Evolutionary conservation across 1,139 yeast species (phyloP).

Genomic region (Suhomyces maxii): DNA sequence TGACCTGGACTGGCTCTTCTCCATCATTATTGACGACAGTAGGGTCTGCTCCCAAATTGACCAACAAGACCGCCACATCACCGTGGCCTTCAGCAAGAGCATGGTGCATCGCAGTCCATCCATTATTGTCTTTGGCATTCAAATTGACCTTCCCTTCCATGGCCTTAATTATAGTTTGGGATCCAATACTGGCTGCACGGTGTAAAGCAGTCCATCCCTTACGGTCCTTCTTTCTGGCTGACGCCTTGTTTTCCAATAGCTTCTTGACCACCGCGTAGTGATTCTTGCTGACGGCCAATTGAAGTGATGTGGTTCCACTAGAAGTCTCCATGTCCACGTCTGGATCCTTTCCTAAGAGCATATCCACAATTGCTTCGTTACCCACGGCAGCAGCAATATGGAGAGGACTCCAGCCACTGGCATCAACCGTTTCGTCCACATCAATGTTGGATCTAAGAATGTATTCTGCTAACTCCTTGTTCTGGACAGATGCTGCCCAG

Average conservation of each 20-base stretch:
- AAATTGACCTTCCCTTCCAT: constrained; percentile 61
- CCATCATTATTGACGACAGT: constrained; percentile 51
- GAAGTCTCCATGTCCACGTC: constrained; percentile 52
- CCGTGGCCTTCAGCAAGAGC: constrained; percentile 92
- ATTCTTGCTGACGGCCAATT: constrained; percentile 72
- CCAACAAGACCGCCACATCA: constrained; percentile 66
- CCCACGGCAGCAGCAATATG: constrained; percentile 84
- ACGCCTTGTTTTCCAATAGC: constrained; percentile 57
- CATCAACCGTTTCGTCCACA: constrained; percentile 67
- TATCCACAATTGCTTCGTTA: constrained; percentile 50
- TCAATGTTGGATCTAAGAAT: constrained; percentile 52
- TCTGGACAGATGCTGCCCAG: constrained; percentile 81
- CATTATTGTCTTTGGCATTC: constrained; percentile 65
- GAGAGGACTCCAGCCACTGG: constrained; percentile 84
- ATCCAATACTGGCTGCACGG: constrained; percentile 83
- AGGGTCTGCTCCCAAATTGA: constrained; percentile 68
- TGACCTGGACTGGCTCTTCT: constrained; percentile 58
- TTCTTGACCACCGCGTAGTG: constrained; percentile 53
- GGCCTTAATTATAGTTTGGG: constrained; percentile 50
- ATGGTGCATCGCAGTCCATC: constrained; percentile 89
- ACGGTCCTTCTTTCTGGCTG: constrained; percentile 65
- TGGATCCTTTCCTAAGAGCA: constrained; percentile 30
- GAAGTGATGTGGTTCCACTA: constrained; percentile 74
- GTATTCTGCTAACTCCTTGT: constrained; percentile 52
- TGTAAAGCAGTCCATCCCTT: constrained; percentile 69